Evolutionary conservation across 75 land plant genomes (phyloP).

Genomic region (Sequoiadendron giganteum): DNA sequence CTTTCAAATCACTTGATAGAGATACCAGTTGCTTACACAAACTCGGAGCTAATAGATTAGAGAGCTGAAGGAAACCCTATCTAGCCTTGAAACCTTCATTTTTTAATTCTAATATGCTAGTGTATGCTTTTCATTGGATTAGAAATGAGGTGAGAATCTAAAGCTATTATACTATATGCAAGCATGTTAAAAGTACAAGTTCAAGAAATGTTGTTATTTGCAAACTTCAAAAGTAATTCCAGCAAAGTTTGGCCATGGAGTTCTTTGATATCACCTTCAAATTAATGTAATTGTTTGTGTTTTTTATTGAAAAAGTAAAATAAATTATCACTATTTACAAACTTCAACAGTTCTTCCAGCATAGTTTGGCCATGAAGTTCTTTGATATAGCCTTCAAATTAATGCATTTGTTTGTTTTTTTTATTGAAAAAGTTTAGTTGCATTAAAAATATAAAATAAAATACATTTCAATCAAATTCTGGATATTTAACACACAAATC

Average conservation of each 20-base stretch:
- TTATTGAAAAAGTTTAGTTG: no score
- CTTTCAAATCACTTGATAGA: no score
- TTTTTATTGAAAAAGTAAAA: no score
- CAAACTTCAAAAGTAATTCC: background rate
- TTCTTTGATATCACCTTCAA: background rate
- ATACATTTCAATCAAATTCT: background rate
- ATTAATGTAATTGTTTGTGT: no score
- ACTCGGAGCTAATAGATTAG: background rate
- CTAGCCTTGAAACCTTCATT: background rate
- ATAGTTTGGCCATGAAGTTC: no score
- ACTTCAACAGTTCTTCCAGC: no score
- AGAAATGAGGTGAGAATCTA: background rate
- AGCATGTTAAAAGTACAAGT: background rate
- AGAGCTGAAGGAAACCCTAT: background rate
- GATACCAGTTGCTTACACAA: background rate
- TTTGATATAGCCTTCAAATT: no score
- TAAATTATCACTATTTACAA: no score
- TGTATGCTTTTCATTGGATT: background rate
- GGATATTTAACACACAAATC: background rate
- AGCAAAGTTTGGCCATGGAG: background rate
- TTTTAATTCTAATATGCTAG: background rate
- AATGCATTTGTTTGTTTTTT: no score
- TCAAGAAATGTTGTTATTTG: background rate
- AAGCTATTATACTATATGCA: background rate
- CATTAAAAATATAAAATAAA: background rate